phyloP scores from a whole-genome alignment of 2,329 filamentous ascomycete genomes.

The Colletotrichum tofieldiae region DNA sequence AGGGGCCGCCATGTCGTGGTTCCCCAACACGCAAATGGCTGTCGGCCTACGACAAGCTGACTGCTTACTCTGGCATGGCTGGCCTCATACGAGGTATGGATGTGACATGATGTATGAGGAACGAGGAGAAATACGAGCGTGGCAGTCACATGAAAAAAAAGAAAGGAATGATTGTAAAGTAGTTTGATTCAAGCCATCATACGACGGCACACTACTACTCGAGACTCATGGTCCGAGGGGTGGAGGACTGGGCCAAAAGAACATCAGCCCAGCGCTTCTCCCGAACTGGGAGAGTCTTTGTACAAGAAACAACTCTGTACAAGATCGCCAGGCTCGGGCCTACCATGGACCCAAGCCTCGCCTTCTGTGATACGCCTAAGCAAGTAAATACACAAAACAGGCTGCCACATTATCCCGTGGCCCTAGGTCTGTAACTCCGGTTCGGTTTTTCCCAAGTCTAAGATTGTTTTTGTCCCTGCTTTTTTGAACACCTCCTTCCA shows the following conservation, averaged over 20 bases:
- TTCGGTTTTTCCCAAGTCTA: conserved; percentile 37
- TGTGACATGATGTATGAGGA: background rate
- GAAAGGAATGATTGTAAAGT: conserved; percentile 10
- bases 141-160: background rate
- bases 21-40: background rate
- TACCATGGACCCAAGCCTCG: conserved; percentile 15
- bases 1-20: conserved; percentile 11
- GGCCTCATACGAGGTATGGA: conserved; percentile 1
- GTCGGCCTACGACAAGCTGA: conserved; percentile 6
- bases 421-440: conserved; percentile 38
- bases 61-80: background rate
- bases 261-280: conserved; percentile 7
- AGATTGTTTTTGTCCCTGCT: conserved; percentile 21
- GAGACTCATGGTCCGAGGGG: conserved; percentile 12
- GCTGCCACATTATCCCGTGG: conserved; percentile 32
- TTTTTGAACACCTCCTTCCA: conserved; percentile 26
- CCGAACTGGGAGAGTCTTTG: background rate
- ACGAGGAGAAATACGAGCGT: background rate
- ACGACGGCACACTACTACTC: conserved; percentile 9
- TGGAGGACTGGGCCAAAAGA: conserved; percentile 20
- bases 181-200: conserved; percentile 32
- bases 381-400: conserved; percentile 38
- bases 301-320: conserved; percentile 36
- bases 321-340: conserved; percentile 29
- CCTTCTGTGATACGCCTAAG: conserved; percentile 28